A percentile compares a stretch with the other conserved stretches of the same genome.
These are phyloP conservation scores for Clausena lansium DNA, from an alignment of 345 rosid species.

Conservation along the genomic window DNA sequence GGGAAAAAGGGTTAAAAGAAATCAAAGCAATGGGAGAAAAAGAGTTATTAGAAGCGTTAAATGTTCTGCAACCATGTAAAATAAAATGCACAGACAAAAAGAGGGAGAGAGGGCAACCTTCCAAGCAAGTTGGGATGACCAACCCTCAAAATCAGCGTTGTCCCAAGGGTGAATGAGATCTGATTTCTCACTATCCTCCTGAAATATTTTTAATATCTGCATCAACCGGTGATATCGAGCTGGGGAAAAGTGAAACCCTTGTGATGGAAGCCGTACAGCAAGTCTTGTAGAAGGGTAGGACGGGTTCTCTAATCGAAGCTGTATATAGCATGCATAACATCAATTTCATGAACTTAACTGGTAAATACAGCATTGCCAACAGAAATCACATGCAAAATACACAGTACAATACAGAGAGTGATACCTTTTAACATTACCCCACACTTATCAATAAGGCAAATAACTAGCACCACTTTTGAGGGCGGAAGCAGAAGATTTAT, in stretches of 20 bases:
- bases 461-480: conserved; percentile 36
- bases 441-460: conserved; percentile 87
- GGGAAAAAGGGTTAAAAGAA: background rate
- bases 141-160: conserved; percentile 94
- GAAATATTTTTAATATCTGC: conserved; percentile 81
- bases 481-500: conserved; percentile 30
- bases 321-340: conserved; percentile 24
- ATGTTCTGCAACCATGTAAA: background rate
- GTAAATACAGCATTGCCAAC: background rate
- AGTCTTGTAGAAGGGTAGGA: conserved; percentile 85
- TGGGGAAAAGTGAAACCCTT: conserved; percentile 96
- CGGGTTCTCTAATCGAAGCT: conserved; percentile 81
- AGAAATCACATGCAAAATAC: conserved; percentile 11
- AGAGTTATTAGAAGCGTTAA: conserved; percentile 6
- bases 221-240: conserved; percentile 97
- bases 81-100: background rate
- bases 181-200: conserved; percentile 53
- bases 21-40: background rate
- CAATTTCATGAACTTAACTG: conserved; percentile 7
- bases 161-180: conserved; percentile 69
- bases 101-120: conserved; percentile 52
- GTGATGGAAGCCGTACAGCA: conserved; percentile 77
- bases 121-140: conserved; percentile 72
- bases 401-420: conserved; percentile 12
- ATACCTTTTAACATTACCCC: conserved; percentile 88